Base-by-base conservation (phyloP, 1,139 yeast species). In the Blastobotrys serpentis region DNA sequence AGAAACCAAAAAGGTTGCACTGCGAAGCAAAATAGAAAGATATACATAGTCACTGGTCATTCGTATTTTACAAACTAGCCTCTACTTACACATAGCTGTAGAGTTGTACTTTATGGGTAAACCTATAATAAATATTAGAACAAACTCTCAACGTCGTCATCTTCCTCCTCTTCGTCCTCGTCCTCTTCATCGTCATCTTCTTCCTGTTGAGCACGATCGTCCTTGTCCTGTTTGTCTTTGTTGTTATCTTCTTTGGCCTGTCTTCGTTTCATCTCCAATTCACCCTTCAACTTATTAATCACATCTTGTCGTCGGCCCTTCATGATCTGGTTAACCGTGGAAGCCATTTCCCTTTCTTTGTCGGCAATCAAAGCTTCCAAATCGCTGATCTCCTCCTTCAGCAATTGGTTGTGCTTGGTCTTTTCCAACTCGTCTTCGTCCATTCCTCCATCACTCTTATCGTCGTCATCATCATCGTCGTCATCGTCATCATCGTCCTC, bases 221-320 rank as follows among this genome's bases (percentile, higher is more conserved):
- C 23, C 42, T 25, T 40, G 45, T 19, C 52, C 55, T 22, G 54
- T 14, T 36, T 43, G 23, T 52, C 62, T 23, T 56, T 62, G 14
- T 48, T 56, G 2, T 49, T 54, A 14, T 55, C 62, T 6, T 17
- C 40, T 13, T 19, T 36, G 4, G 23, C 40, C 61, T 86, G 92
- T 51, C 85, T 75, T 69, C 79, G 80, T 73, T 92, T 92, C 61
- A 80, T 76, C 50, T 89, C 96, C 52, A 90, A 75, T 56, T 94
- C 96, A 45, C 84, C 82, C 66, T 82, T 84, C 59, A 94, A 76
- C 51, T 90, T 84, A 52, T 77, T 78, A 51, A 88, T 85, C 48
- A 87, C 88, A 56, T 86, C 94, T 60, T 84, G 78, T 64, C 89
- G 86, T 69, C 97, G 84, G 69, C 85, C 86, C 64, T 84, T 82